Base-by-base conservation (phyloP, 495 filamentous ascomycete species). In the Podospora sp. region DNA sequence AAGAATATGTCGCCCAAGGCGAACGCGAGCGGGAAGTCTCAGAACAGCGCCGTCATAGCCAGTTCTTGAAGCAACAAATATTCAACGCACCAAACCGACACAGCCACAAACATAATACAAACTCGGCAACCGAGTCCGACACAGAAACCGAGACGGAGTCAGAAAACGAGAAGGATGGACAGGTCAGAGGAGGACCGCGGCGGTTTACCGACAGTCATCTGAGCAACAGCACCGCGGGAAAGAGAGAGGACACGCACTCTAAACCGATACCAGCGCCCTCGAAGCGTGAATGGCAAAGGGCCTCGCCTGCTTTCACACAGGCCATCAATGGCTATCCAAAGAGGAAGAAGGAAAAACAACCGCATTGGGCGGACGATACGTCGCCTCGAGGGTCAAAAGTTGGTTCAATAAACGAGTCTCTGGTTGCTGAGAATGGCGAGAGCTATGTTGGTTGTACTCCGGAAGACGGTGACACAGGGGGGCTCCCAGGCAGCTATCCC, bases 1-100 rank as follows among this genome's bases (percentile, higher is more conserved):
- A 62, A 2, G 68, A 69, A 1, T 75, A 75, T 59, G 67, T 71
- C 21, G 18, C 64, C 62, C 71, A 66, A 27, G 72, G 72, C 62
- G 67, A 67, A 46, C 71, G 52, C 35, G 61, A 62, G 29, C 35
- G 21, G 26, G 27, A 26, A 52, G 60, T 24, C 21, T 4, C 33
- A 14, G 62, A 52, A 49, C 0, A 16, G 5, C 21, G 36, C 21
- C 21, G 25, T 9, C 9, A 27, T 12, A 25, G 35, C 52, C 33
- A 36, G 6, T 50, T 9, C 49, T 6, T 33, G n/a, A 25, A 21
- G 27, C 26, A 40, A 9, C 62, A 27, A 46, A 9, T 18, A 4
- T 57, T 35, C 33, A 21, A 21, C 50, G 25, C 49, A 18, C 16
- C 36, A n/a, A 8, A 20, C n/a, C 52, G 22, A 4, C 52, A n/a